Conservation (phyloP, 495 filamentous ascomycete species). For the Penicillium cataractarum region DNA sequence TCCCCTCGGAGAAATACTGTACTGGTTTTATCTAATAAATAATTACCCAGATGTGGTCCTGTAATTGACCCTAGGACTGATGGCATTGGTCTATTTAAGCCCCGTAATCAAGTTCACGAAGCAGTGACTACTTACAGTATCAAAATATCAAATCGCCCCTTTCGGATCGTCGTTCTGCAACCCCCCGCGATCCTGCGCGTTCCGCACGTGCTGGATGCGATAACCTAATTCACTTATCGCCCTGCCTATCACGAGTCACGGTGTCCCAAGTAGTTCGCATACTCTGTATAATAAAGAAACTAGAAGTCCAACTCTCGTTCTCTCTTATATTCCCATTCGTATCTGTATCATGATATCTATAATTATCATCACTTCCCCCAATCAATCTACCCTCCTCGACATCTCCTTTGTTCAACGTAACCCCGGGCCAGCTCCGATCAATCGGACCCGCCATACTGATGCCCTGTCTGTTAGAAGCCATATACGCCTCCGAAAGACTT, state of each 20-base stretch:
- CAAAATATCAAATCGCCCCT: slow-evolving; percentile 13
- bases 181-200: slow-evolving; percentile 30
- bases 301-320: not conserved
- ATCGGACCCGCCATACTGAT: not conserved
- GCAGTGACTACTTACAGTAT: not conserved
- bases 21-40: not conserved
- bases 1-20: not conserved
- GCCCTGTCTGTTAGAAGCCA: not conserved
- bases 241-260: not conserved
- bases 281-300: not conserved
- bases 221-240: slow-evolving; percentile 23
- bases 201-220: slow-evolving; percentile 27
- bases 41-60: not conserved
- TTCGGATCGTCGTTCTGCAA: slow-evolving; percentile 30
- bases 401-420: not conserved
- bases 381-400: not conserved
- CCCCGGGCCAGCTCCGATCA: not conserved
- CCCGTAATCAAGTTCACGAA: not conserved
- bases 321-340: not conserved
- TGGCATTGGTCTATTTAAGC: not conserved
- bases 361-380: not conserved
- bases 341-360: not conserved
- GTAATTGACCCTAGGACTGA: not conserved
- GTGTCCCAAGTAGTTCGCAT: too few relatives aligned
- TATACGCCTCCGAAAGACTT: not conserved